phyloP scores from a whole-genome alignment of 2,329 filamentous ascomycete species.

The Hypomyces perniciosus region DNA sequence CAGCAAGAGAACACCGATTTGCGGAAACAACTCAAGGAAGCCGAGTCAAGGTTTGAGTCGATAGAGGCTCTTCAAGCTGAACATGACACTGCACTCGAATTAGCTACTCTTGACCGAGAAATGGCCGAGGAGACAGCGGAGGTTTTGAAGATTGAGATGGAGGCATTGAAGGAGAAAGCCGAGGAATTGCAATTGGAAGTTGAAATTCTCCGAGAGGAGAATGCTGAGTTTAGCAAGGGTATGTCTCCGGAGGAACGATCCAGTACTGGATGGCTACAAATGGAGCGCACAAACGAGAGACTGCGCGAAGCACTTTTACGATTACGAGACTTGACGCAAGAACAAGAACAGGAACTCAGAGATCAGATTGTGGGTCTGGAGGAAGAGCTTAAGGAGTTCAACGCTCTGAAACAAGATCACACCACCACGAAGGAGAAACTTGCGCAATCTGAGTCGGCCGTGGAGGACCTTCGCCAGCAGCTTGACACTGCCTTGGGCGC shows the following conservation, averaged over 20 bases:
- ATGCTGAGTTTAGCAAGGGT: constrained; percentile 72
- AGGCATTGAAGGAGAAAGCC: constrained; percentile 64
- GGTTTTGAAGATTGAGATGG: constrained; percentile 71
- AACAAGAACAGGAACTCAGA: constrained; percentile 74
- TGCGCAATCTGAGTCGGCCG: constrained; percentile 62
- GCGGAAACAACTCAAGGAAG: constrained; percentile 71
- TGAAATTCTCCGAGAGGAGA: constrained; percentile 82
- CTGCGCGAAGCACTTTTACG: constrained; percentile 78
- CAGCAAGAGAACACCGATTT: constrained; percentile 73
- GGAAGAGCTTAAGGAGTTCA: constrained; percentile 64
- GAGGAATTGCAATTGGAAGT: constrained; percentile 86
- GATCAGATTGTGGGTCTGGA: constrained; percentile 69
- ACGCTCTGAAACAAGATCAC: constrained; percentile 61
- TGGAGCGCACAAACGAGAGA: constrained; percentile 85
- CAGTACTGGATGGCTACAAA: constrained; percentile 81
- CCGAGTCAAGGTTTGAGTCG: constrained; percentile 58
- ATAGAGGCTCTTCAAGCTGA: constrained; percentile 73
- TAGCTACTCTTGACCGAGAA: constrained; percentile 83
- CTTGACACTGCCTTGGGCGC: constrained; percentile 82
- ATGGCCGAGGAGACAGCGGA: constrained; percentile 95
- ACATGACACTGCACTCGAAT: constrained; percentile 77
- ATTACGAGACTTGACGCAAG: constrained; percentile 79
- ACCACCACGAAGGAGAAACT: constrained; percentile 67
- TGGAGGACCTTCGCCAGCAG: constrained; percentile 84
- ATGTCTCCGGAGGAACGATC: constrained; percentile 85